Evolutionary conservation across 805 yeast genomes (phyloP), one percentile per base, ranked within the genome.

Genomic region (Wickerhamiella occidentalis): DNA sequence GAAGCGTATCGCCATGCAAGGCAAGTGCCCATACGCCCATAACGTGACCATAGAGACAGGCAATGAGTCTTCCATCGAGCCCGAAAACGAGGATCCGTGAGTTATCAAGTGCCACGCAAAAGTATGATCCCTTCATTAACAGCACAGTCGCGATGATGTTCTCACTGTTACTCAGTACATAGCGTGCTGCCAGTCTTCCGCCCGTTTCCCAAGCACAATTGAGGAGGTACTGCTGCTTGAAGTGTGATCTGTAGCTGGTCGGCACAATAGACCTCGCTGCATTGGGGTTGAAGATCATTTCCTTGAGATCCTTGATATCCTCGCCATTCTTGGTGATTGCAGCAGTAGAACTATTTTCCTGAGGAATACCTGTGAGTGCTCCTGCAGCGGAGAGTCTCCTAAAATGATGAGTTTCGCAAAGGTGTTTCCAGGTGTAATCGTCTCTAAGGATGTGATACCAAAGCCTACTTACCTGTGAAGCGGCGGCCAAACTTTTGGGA

Each of bases 21-120:
- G 88, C 82, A 52, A 92, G 81, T 26, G 94, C 88, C 96, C 97
- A 90, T 12, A 92, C 95, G 37, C 97, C 98, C 73, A 87, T 95
- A 47, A 92, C 86, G 63, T 92, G 98, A 4, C 98, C 98, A 67
- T 85, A 86, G 61, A 90, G 94, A 0, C 96, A 87, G 54, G 96
- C 72, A n/a, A 88, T 57, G 45, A 68, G 58, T 42, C 62, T 55
- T 30, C 73, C 73, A 52, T 64, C 68, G 45, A 58, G 60, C 33
- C 64, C 56, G 55, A 73, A 67, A 22, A 71, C 68, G 47, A 68
- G 69, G 30, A 75, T 60, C 19, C 68, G 59, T 23, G 73, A 65
- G 50, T 68, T 64, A 55, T 71, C 74, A 55, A 73, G 66, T 1
- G 73, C 68, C 36, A 69, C 60, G 26, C 66, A 67, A 23, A 68